Conservation (phyloP, 2,329 filamentous ascomycete genomes). For the Curvularia sp. region DNA sequence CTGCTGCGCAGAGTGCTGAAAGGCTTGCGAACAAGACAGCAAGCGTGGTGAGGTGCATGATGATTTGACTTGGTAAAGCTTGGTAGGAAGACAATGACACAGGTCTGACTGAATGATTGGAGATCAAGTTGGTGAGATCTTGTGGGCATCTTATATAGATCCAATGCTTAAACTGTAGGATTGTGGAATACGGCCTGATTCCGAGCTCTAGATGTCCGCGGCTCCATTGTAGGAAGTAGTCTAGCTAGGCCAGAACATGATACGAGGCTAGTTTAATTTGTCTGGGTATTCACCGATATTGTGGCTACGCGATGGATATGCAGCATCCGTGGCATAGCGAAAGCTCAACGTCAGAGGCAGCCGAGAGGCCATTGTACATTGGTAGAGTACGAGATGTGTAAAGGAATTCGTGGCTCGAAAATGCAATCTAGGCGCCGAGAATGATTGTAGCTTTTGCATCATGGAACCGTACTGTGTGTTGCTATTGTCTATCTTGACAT, state of each 20-base stretch:
- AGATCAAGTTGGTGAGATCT: neutral
- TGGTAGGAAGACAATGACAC: neutral
- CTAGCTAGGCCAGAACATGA: slow-evolving; percentile 15
- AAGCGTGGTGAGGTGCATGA: slow-evolving; percentile 30
- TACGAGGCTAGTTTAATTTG: slow-evolving; percentile 21
- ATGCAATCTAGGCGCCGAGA: neutral
- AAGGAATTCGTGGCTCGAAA: neutral
- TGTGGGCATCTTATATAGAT: slow-evolving; percentile 17
- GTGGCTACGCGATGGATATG: slow-evolving; percentile 8
- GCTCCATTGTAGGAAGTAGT: slow-evolving; percentile 11
- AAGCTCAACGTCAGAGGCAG: neutral
- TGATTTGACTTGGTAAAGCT: slow-evolving; percentile 4
- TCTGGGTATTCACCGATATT: slow-evolving; percentile 20
- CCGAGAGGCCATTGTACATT: neutral
- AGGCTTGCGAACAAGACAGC: slow-evolving; percentile 24
- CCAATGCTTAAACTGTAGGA: neutral
- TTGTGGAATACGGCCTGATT: slow-evolving; percentile 2
- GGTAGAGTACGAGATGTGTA: neutral
- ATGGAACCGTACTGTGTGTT: neutral
- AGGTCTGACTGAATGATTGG: neutral
- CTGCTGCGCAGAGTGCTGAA: slow-evolving; percentile 29
- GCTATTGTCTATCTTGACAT: neutral
- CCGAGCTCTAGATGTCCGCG: slow-evolving; percentile 5
- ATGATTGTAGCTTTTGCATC: neutral
- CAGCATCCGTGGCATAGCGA: neutral